Conservation (phyloP, 305 asterid species). For the Solanum hybrid region DNA sequence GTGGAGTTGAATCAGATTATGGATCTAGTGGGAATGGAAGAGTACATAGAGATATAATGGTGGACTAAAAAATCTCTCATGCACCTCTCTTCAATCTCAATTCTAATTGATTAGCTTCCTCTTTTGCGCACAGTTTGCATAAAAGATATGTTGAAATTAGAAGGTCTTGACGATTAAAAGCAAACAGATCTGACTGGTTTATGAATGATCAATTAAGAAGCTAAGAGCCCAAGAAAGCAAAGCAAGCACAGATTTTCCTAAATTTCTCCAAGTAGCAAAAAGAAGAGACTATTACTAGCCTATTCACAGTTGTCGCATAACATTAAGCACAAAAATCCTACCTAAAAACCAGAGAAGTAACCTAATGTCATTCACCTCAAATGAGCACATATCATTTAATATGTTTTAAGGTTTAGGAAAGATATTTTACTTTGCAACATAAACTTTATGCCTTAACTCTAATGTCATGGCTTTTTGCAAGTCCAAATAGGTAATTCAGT, state of each 20-base stretch:
- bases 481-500: not conserved
- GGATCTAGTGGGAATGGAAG: not conserved
- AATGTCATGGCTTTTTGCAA: not conserved
- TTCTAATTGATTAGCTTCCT: not conserved
- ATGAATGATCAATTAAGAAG: not conserved
- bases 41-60: not conserved
- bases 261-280: not conserved
- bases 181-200: not conserved
- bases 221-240: not conserved
- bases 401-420: not conserved
- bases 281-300: not conserved
- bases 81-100: not conserved
- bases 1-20: constrained; percentile 3
- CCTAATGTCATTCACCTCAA: not conserved
- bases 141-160: not conserved
- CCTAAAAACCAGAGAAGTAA: not conserved
- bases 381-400: not conserved
- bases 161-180: not conserved
- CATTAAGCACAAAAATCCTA: not conserved
- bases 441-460: not conserved
- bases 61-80: not conserved
- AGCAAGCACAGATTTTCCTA: not conserved
- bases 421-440: constrained; percentile 1
- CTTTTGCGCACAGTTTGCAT: not conserved
- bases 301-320: not conserved